Evolutionary conservation across 768 basidiomycete genomes (phyloP).

Genomic region (Tricholoma furcatifolium): DNA sequence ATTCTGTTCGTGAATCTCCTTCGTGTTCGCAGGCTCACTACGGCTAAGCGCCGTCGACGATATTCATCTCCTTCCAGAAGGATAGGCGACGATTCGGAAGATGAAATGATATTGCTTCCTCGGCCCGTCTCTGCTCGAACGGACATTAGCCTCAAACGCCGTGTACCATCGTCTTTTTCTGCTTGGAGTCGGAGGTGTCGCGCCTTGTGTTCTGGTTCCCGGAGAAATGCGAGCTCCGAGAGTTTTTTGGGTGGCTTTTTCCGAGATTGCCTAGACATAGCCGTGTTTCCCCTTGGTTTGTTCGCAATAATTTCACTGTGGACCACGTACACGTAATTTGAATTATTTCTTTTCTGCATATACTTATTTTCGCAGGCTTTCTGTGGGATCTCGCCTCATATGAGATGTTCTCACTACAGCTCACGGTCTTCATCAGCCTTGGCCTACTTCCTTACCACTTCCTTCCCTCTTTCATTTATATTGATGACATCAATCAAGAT

Average conservation of each 20-base stretch:
- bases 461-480: no score
- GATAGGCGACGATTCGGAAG: not conserved
- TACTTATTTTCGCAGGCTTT: no score
- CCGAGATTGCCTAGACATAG: constrained; percentile 40
- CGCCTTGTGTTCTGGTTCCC: not conserved
- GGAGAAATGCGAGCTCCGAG: not conserved
- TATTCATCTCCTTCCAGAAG: constrained; percentile 6
- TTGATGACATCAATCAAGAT: no score
- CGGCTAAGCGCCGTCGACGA: constrained; percentile 9
- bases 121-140: constrained; percentile 14
- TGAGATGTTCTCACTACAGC: no score
- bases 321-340: constrained; percentile 22
- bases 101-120: constrained; percentile 13
- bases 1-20: constrained; percentile 31
- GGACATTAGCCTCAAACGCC: not conserved
- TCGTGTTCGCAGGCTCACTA: constrained; percentile 9
- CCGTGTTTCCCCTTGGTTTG: constrained; percentile 39
- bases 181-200: constrained; percentile 2
- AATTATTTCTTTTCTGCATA: not conserved
- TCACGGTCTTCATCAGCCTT: no score
- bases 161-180: constrained; percentile 1
- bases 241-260: constrained; percentile 29
- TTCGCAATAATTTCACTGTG: constrained; percentile 40
- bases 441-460: no score
- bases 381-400: no score